Evolutionary conservation across 1,284 basidiomycete species (phyloP).

Genomic region (Cystobasidium sp.): DNA sequence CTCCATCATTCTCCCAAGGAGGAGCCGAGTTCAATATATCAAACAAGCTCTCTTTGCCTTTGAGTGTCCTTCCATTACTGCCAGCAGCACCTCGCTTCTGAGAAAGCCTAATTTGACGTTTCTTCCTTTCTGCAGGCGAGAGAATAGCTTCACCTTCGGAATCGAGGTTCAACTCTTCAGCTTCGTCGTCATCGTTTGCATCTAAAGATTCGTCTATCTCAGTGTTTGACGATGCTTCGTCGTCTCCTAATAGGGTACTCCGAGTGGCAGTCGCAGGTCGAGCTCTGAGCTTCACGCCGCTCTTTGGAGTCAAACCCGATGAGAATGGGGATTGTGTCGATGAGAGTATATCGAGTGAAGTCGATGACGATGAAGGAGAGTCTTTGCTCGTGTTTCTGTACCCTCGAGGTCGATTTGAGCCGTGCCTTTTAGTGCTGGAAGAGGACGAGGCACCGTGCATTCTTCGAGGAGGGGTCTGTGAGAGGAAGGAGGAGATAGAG

Average conservation of each 20-base stretch:
- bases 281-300: conserved; percentile 21
- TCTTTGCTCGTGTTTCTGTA: not conserved
- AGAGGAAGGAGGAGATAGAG: not conserved
- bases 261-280: conserved; percentile 16
- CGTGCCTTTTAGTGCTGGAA: not conserved
- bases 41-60: conserved; percentile 25
- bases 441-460: conserved; percentile 13
- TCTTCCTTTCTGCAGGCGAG: not conserved
- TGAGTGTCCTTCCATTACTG: not conserved
- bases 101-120: not conserved
- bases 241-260: not conserved
- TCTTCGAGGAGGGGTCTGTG: conserved; percentile 2
- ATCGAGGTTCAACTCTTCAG: conserved; percentile 15
- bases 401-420: not conserved
- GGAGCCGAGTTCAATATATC: conserved; percentile 37
- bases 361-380: not conserved
- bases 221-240: conserved; percentile 1
- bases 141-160: conserved; percentile 39
- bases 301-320: not conserved
- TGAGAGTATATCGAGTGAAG: not conserved
- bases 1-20: conserved; percentile 26
- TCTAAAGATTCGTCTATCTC: conserved; percentile 4
- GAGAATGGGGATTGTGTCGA: not conserved
- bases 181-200: not conserved
- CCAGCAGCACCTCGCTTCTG: not conserved